Evolutionary conservation across 805 yeast genomes (phyloP).

Genomic region (Maudiozyma serrabonitensis): DNA sequence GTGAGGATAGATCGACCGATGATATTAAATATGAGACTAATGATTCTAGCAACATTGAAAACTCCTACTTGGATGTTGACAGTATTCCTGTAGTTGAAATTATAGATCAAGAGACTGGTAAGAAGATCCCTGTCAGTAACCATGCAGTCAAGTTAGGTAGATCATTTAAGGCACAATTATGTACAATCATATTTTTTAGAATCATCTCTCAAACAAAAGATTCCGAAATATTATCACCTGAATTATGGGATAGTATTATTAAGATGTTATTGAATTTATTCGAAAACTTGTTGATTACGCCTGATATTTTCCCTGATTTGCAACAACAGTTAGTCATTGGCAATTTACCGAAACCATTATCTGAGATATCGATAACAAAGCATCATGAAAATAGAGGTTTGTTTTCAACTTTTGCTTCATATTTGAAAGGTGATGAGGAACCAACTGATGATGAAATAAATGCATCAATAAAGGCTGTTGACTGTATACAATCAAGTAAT

Average conservation of each 20-base stretch:
- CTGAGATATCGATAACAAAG: slow-evolving; percentile 56
- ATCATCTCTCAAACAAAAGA: slow-evolving; percentile 52
- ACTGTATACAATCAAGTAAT: slow-evolving; percentile 68
- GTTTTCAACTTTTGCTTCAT: slow-evolving; percentile 86
- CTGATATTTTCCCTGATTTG: slow-evolving; percentile 54
- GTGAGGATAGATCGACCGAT: slow-evolving; percentile 11
- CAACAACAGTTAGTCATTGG: slow-evolving; percentile 47
- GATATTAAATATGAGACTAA: slow-evolving; percentile 1
- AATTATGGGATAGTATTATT: slow-evolving; percentile 53
- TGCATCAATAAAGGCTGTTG: slow-evolving; percentile 69
- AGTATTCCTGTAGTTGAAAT: slow-evolving; percentile 35
- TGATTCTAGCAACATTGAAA: not conserved
- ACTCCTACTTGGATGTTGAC: slow-evolving; percentile 13
- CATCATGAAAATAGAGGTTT: slow-evolving; percentile 64
- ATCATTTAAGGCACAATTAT: slow-evolving; percentile 84
- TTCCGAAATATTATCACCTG: slow-evolving; percentile 28
- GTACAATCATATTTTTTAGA: slow-evolving; percentile 77
- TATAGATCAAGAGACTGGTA: slow-evolving; percentile 43
- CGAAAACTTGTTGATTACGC: slow-evolving; percentile 62
- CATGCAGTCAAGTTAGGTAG: slow-evolving; percentile 76
- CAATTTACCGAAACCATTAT: slow-evolving; percentile 49
- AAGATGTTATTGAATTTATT: slow-evolving; percentile 54
- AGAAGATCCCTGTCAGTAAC: slow-evolving; percentile 64
- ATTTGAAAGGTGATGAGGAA: slow-evolving; percentile 88
- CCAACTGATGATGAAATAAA: slow-evolving; percentile 93